Evolutionary conservation across 202 grass and related monocot species (phyloP).

Genomic region (Sporobolus alterniflorus): DNA sequence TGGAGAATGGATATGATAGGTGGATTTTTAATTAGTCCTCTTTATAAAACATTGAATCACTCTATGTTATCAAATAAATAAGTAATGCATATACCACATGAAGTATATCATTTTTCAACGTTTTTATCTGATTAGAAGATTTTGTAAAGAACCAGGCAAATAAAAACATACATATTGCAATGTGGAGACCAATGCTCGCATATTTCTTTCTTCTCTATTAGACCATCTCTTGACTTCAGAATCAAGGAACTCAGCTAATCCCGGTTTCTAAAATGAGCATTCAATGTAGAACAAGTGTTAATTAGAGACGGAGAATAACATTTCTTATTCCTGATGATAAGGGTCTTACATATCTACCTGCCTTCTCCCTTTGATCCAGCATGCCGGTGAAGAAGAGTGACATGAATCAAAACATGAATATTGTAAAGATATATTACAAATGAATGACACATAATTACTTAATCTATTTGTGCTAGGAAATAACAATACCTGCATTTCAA

Average conservation of each 20-base stretch:
- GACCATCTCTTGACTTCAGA: slow-evolving; percentile 99
- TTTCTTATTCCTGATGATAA: slow-evolving; percentile 24
- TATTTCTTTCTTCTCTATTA: slow-evolving; percentile 98
- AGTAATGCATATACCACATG: too few relatives aligned
- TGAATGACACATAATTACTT: slow-evolving; percentile 24
- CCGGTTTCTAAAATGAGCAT: slow-evolving; percentile 62
- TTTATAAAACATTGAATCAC: too few relatives aligned
- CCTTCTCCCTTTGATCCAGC: slow-evolving; percentile 89
- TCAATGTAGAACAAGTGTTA: slow-evolving; percentile 21
- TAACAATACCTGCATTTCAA: slow-evolving; percentile 52
- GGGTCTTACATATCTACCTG: slow-evolving; percentile 81
- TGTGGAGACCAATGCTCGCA: slow-evolving; percentile 94
- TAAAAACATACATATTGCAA: slow-evolving; percentile 92
- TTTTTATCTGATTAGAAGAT: not conserved
- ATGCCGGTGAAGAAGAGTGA: too few relatives aligned
- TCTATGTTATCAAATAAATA: too few relatives aligned
- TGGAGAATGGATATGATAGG: too few relatives aligned
- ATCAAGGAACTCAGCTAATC: slow-evolving; percentile 92
- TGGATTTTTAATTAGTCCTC: too few relatives aligned
- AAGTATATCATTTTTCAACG: too few relatives aligned
- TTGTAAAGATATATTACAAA: slow-evolving; percentile 3
- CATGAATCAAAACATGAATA: slow-evolving; percentile 17
- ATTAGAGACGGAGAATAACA: slow-evolving; percentile 22
- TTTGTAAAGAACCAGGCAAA: slow-evolving; percentile 20
- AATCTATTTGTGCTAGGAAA: slow-evolving; percentile 14